Evolutionary conservation across 352 stramenopile genomes (phyloP).

Genomic region (Phytophthora citricola): DNA sequence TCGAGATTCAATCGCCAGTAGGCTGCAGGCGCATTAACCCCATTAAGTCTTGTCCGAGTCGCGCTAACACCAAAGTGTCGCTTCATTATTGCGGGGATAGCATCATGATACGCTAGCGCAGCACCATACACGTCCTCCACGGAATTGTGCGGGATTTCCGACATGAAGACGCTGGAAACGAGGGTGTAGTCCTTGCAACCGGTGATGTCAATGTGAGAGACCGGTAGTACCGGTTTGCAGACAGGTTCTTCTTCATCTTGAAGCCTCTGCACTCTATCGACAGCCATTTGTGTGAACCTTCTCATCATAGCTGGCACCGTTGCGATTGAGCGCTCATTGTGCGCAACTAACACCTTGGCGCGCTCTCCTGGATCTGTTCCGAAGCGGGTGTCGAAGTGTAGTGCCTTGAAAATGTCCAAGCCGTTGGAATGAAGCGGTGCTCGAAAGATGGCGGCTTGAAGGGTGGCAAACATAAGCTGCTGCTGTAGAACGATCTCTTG

Average conservation of each 20-base stretch:
- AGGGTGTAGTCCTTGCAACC: slow-evolving; percentile 38
- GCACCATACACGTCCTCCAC: slow-evolving; percentile 36
- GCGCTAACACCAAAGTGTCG: slow-evolving; percentile 33
- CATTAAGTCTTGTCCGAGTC: slow-evolving; percentile 26
- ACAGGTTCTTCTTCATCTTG: slow-evolving; percentile 7
- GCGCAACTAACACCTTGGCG: slow-evolving; percentile 15
- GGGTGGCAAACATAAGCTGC: slow-evolving; percentile 41
- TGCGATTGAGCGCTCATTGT: slow-evolving; percentile 28
- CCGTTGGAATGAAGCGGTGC: slow-evolving; percentile 38
- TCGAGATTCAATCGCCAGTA: slow-evolving; percentile 33
- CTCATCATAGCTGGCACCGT: slow-evolving; percentile 28
- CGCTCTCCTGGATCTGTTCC: slow-evolving; percentile 16
- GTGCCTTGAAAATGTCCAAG: slow-evolving; percentile 21
- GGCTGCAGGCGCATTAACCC: slow-evolving; percentile 14
- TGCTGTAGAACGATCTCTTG: slow-evolving; percentile 40
- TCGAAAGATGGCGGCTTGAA: slow-evolving; percentile 34
- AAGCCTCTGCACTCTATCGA: slow-evolving; percentile 17
- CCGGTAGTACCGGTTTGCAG: slow-evolving; percentile 14
- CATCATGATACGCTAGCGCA: slow-evolving; percentile 29
- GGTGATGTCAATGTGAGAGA: slow-evolving; percentile 44
- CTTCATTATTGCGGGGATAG: slow-evolving; percentile 34
- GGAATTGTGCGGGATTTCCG: slow-evolving; percentile 42
- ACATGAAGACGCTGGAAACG: slow-evolving; percentile 44
- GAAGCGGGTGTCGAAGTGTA: slow-evolving; percentile 42
- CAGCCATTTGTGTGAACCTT: slow-evolving; percentile 26